Conservation (phyloP, 148 eudicot species). For the Amaranthus cruentus region DNA sequence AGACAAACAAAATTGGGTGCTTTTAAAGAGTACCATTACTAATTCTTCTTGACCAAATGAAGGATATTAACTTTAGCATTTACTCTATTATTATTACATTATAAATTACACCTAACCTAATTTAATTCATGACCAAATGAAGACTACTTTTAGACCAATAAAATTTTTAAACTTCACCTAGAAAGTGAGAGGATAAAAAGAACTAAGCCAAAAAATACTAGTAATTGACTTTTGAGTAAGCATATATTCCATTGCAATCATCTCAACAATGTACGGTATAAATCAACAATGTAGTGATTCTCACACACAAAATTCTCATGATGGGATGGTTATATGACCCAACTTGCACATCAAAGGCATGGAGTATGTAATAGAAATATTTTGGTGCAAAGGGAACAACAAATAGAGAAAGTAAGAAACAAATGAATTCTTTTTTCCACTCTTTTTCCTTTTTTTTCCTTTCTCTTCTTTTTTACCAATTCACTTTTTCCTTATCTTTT, state of each 20-base stretch:
- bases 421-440: neutral
- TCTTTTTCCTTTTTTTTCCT: neutral
- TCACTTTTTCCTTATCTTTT: neutral
- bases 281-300: neutral
- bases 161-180: no score
- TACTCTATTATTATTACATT: no score
- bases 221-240: slow-evolving; percentile 1
- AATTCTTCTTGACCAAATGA: no score
- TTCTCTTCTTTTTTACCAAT: slow-evolving; percentile 2
- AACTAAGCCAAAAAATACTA: slow-evolving; percentile 9
- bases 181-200: neutral
- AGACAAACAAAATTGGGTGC: no score
- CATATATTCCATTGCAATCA: slow-evolving; percentile 9
- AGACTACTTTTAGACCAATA: no score
- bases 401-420: neutral
- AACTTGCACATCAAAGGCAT: slow-evolving; percentile 15
- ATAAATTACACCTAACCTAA: no score
- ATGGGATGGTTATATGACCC: slow-evolving; percentile 1
- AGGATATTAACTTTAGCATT: no score
- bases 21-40: no score
- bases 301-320: slow-evolving; percentile 11
- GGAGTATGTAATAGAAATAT: neutral
- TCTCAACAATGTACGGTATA: slow-evolving; percentile 5
- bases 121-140: no score
- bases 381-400: slow-evolving; percentile 15